Percentiles rank a stretch among this genome's conserved stretches.
Conservation (phyloP, 441 rosid genomes). For the Erodium texanum region DNA sequence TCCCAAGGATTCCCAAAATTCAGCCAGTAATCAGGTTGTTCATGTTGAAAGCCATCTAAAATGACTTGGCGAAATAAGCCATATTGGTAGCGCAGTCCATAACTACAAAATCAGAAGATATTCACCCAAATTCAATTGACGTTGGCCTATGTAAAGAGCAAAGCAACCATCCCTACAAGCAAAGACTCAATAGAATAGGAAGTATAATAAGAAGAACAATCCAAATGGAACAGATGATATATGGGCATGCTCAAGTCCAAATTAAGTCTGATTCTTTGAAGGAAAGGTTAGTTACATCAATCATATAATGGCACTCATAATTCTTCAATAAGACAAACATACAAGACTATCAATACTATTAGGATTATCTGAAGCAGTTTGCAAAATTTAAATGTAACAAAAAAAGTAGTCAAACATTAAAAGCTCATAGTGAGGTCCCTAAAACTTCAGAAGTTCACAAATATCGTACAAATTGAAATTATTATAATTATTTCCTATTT, state of each 20-base stretch:
- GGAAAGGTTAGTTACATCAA: not conserved
- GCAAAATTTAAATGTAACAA: not conserved
- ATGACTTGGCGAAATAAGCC: slow-evolving; percentile 52
- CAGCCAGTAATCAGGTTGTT: slow-evolving; percentile 52
- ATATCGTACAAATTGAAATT: not conserved
- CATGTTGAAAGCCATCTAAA: slow-evolving; percentile 46
- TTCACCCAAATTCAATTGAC: not conserved
- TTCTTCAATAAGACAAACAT: not conserved
- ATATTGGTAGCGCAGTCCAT: slow-evolving; percentile 49
- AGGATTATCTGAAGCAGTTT: slow-evolving; percentile 2
- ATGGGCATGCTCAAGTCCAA: slow-evolving; percentile 2
- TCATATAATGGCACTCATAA: not conserved
- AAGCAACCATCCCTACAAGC: not conserved
- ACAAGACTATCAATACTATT: not conserved
- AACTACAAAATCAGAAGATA: slow-evolving; percentile 25
- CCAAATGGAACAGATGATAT: not conserved
- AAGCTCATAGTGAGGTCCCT: not conserved
- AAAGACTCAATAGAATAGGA: not conserved
- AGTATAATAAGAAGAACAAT: not conserved
- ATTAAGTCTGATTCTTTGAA: not conserved
- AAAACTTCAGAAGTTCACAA: not conserved
- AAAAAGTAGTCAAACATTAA: not conserved
- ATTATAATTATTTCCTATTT: too few species aligned
- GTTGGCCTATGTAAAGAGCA: not conserved
- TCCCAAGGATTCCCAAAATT: slow-evolving; percentile 62